Evolutionary conservation across 1,284 basidiomycete genomes (phyloP).

Genomic region (Ganoderma meredithae): DNA sequence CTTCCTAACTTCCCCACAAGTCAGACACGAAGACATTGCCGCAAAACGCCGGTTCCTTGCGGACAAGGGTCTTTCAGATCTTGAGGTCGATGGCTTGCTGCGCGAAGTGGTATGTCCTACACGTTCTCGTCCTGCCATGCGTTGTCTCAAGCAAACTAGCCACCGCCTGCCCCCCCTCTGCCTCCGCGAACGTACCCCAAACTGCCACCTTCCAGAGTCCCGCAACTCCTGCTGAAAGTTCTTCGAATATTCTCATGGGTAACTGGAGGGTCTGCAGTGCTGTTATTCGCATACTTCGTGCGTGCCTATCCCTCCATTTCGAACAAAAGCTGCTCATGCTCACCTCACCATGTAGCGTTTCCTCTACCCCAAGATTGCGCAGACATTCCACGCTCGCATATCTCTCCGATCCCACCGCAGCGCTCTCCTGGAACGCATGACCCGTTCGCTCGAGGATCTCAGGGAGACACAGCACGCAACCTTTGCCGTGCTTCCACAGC

Average conservation of each 20-base stretch:
- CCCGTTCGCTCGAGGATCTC: slow-evolving; percentile 56
- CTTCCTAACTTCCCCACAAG: slow-evolving; percentile 72
- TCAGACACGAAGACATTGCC: slow-evolving; percentile 60
- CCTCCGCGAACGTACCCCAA: slow-evolving; percentile 79
- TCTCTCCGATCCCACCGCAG: slow-evolving; percentile 67
- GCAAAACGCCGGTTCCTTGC: slow-evolving; percentile 70
- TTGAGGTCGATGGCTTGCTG: slow-evolving; percentile 68
- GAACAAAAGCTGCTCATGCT: background rate
- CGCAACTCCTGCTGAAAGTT: slow-evolving; percentile 66
- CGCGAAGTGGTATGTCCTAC: slow-evolving; percentile 57
- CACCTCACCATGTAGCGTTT: slow-evolving; percentile 54
- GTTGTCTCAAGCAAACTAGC: slow-evolving; percentile 44
- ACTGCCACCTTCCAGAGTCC: slow-evolving; percentile 72
- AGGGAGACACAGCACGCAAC: slow-evolving; percentile 61
- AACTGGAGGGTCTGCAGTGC: slow-evolving; percentile 63
- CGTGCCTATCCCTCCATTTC: slow-evolving; percentile 15
- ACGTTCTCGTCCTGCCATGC: slow-evolving; percentile 15
- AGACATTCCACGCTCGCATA: slow-evolving; percentile 64
- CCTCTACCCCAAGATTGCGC: slow-evolving; percentile 68
- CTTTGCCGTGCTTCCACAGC: slow-evolving; percentile 62
- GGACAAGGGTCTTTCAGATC: slow-evolving; percentile 72
- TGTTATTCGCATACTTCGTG: slow-evolving; percentile 64
- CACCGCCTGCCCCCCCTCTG: slow-evolving; percentile 58
- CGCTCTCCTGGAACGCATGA: slow-evolving; percentile 59
- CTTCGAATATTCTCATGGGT: slow-evolving; percentile 60